A percentile compares a stretch with the other conserved stretches of the same genome.
Conservation (phyloP, 2,329 filamentous ascomycete species). For the Dactylellina sp. region DNA sequence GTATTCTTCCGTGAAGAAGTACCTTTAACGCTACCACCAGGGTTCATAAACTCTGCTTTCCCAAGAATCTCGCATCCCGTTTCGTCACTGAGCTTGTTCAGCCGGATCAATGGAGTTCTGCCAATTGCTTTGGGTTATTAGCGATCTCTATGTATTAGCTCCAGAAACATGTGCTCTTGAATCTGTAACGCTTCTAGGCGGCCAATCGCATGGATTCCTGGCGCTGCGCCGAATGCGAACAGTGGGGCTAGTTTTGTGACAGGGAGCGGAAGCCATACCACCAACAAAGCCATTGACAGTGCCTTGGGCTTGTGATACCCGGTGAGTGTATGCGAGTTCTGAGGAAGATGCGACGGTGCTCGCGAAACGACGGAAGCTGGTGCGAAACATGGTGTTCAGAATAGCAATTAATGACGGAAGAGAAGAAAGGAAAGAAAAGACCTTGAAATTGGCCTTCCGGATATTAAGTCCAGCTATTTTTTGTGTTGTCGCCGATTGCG, state of each 20-base stretch:
- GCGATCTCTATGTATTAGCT: conserved; percentile 12
- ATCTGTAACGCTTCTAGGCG: not conserved
- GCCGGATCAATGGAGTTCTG: conserved; percentile 91
- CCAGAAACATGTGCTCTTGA: too few species aligned
- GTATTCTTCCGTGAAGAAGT: not conserved
- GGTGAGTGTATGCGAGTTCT: conserved; percentile 74
- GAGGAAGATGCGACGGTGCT: conserved; percentile 67
- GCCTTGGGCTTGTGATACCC: conserved; percentile 82
- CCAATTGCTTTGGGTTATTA: conserved; percentile 78
- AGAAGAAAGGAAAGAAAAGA: not conserved
- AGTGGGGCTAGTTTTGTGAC: conserved; percentile 5
- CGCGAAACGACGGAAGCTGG: conserved; percentile 75
- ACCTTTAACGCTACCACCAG: conserved; percentile 88
- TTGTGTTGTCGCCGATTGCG: conserved; percentile 1
- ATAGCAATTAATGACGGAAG: not conserved
- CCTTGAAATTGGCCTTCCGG: not conserved
- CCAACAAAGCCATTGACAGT: conserved; percentile 81
- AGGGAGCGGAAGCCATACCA: conserved; percentile 69
- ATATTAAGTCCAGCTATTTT: not conserved
- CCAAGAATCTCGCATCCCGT: conserved; percentile 94
- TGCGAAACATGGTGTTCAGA: conserved; percentile 73
- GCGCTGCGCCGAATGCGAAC: conserved; percentile 5
- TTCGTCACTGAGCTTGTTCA: conserved; percentile 87
- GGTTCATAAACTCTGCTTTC: conserved; percentile 99
- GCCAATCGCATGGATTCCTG: conserved; percentile 10